Conservation (phyloP, 2,329 filamentous ascomycete species). For the Rhynchosporium secalis region DNA sequence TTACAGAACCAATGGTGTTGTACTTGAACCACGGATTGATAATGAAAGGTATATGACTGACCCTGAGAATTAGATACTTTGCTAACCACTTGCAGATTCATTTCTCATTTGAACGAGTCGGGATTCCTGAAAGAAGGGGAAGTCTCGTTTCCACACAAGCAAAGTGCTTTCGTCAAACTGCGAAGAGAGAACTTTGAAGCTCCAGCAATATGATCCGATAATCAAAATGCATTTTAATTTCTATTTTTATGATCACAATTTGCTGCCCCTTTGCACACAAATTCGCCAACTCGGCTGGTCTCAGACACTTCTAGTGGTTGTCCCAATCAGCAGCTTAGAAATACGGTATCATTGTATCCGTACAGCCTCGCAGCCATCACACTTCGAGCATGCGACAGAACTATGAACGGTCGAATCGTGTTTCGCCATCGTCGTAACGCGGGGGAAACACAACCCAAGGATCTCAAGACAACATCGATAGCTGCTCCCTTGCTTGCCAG, state of each 20-base stretch:
- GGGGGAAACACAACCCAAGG: neutral
- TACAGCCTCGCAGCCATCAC: neutral
- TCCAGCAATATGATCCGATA: slow-evolving; percentile 48
- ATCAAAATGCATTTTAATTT: neutral
- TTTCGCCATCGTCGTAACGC: neutral
- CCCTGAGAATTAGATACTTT: neutral
- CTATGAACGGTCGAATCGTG: neutral
- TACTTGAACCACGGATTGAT: slow-evolving; percentile 87
- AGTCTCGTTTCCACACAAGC: slow-evolving; percentile 87
- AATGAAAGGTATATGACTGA: slow-evolving; percentile 71
- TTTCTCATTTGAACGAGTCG: slow-evolving; percentile 65
- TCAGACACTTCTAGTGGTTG: neutral
- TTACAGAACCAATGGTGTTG: slow-evolving; percentile 76
- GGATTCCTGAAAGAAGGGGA: slow-evolving; percentile 89
- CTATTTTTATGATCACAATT: neutral
- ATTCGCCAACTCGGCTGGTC: neutral
- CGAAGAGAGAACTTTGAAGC: slow-evolving; percentile 77
- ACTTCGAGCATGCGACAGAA: neutral
- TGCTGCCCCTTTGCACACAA: neutral
- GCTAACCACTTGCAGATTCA: slow-evolving; percentile 50
- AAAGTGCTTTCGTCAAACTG: slow-evolving; percentile 81
- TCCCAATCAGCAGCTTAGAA: neutral
- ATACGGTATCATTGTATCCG: neutral
- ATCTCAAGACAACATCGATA: neutral
- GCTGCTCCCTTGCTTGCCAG: neutral